These are phyloP conservation scores for Leptographium wingfieldii DNA, from an alignment of 2,329 filamentous ascomycete species.

Conservation along the genomic window DNA sequence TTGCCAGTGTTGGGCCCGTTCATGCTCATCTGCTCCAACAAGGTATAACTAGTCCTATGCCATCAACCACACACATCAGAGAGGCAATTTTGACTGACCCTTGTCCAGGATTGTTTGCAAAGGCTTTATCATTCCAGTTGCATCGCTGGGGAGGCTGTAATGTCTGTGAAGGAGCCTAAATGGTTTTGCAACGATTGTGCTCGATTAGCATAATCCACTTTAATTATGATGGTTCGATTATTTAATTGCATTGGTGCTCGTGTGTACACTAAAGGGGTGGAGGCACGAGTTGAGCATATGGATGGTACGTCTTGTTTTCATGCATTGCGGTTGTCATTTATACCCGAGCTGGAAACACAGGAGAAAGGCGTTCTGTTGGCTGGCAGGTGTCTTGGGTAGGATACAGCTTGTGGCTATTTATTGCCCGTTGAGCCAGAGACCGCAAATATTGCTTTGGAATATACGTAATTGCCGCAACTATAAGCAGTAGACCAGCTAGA, in stretches of 20 bases:
- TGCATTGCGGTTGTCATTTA: not conserved
- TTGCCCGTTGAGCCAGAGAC: not conserved
- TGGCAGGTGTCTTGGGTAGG: constrained; percentile 1
- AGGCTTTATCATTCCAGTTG: constrained; percentile 39
- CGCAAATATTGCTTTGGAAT: not conserved
- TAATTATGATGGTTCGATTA: not conserved
- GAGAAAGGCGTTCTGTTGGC: not conserved
- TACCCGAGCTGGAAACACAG: not conserved
- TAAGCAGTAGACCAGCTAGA: not conserved
- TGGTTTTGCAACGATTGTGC: constrained; percentile 33
- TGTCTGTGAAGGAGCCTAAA: constrained; percentile 18
- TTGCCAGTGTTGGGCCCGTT: constrained; percentile 34
- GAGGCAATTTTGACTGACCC: not conserved
- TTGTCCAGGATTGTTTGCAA: constrained; percentile 25
- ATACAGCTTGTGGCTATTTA: not conserved
- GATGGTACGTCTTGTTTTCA: not conserved
- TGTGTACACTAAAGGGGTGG: not conserved
- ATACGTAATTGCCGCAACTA: not conserved
- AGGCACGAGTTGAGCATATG: not conserved
- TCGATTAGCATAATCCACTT: constrained; percentile 4
- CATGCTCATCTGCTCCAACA: constrained; percentile 36
- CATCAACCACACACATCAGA: not conserved
- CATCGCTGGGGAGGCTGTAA: constrained; percentile 23
- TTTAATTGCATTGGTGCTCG: not conserved
- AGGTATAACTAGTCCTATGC: constrained; percentile 20